These are phyloP conservation scores for Prunus davidiana DNA, from an alignment of 306 rosid genomes.

Conservation along the genomic window DNA sequence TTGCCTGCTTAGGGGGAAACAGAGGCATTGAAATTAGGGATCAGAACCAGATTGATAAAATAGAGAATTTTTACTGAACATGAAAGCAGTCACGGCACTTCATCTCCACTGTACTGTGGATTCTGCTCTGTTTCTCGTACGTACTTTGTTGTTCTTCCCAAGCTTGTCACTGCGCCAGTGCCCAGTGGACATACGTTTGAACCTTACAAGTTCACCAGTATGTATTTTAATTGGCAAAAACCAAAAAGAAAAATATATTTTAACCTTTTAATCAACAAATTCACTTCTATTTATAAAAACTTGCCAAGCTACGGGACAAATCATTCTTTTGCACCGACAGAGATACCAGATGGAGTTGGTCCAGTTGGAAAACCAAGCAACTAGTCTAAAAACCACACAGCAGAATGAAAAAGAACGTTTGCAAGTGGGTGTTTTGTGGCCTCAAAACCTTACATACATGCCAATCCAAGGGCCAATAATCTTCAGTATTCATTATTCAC, in stretches of 20 bases:
- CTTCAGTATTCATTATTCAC: no score
- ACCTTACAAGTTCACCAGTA: neutral
- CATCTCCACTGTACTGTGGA: neutral
- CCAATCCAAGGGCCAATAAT: no score
- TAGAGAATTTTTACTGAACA: neutral
- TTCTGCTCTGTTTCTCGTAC: neutral
- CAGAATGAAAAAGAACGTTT: neutral
- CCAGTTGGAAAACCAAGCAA: neutral
- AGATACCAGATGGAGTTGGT: neutral
- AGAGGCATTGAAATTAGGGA: neutral
- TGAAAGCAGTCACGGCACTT: neutral
- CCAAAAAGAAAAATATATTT: no score
- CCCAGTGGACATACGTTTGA: neutral
- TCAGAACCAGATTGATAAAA: neutral
- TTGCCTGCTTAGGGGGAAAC: neutral
- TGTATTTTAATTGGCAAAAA: no score
- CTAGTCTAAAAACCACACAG: neutral
- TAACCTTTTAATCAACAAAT: no score
- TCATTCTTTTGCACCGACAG: neutral
- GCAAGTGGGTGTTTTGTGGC: neutral
- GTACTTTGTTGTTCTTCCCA: neutral
- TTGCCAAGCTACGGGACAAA: neutral
- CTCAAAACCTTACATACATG: neutral
- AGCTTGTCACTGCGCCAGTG: neutral
- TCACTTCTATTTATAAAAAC: no score